A percentile compares a stretch with the other conserved stretches of the same genome.
These are phyloP conservation scores for Trichoderma sp. DNA, from an alignment of 2,329 filamentous ascomycete genomes.

Conservation along the genomic window DNA sequence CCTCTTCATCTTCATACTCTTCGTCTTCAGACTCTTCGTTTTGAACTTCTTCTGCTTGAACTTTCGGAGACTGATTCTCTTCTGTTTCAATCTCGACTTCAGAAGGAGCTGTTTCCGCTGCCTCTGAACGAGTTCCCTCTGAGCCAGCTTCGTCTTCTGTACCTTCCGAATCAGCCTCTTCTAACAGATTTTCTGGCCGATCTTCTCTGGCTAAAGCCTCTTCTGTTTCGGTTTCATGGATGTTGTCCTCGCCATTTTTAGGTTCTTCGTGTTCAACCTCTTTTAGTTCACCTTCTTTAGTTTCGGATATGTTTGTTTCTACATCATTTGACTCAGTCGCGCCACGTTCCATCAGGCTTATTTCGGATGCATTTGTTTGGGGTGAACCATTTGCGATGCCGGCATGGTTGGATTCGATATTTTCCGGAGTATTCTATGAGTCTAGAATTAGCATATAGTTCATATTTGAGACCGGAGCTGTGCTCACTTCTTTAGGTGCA, in stretches of 20 bases:
- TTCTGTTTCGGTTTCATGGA: not conserved
- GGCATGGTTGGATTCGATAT: not conserved
- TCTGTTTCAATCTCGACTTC: not conserved
- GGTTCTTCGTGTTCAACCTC: not conserved
- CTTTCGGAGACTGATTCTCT: not conserved
- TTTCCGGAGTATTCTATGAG: not conserved
- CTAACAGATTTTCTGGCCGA: not conserved
- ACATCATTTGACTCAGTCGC: not conserved
- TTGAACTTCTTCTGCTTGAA: not conserved
- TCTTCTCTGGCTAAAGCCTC: not conserved
- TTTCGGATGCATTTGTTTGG: not conserved
- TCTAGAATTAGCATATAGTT: not conserved
- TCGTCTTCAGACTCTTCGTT: not conserved
- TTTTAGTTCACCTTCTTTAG: not conserved
- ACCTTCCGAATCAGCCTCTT: not conserved
- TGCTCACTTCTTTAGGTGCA: not conserved
- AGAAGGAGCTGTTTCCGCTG: not conserved
- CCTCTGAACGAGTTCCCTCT: not conserved
- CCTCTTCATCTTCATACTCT: not conserved
- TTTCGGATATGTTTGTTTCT: not conserved
- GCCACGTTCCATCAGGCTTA: not conserved
- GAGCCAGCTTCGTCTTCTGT: not conserved
- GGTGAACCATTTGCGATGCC: not conserved
- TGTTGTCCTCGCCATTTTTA: not conserved
- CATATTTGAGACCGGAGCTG: not conserved